phyloP scores from a whole-genome alignment of 768 basidiomycete genomes.

The Tulasnella sp. region DNA sequence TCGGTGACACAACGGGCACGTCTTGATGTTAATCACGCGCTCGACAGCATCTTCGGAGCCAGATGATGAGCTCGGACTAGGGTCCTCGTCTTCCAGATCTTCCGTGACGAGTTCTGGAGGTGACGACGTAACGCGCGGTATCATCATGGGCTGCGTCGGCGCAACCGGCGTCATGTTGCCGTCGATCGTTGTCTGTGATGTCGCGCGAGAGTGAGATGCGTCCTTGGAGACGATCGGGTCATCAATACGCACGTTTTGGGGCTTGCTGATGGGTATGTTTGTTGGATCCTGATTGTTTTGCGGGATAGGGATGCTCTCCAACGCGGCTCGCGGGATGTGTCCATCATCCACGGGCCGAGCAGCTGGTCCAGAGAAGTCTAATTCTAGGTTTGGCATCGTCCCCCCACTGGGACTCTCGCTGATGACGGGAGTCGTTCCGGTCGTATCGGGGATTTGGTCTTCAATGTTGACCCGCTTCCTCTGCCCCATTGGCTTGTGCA shows the following conservation, averaged over 20 bases:
- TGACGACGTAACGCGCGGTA: background rate
- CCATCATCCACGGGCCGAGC: background rate
- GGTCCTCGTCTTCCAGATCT: slow-evolving; percentile 1
- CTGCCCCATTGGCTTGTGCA: slow-evolving; percentile 59
- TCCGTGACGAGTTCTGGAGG: background rate
- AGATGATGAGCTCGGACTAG: slow-evolving; percentile 18
- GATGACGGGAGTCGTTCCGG: slow-evolving; percentile 20
- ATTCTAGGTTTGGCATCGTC: slow-evolving; percentile 6
- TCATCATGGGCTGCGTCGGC: background rate
- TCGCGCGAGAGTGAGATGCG: background rate
- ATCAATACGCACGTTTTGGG: background rate
- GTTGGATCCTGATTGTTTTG: background rate
- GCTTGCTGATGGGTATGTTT: background rate
- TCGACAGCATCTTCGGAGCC: slow-evolving; percentile 38
- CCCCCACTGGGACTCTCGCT: slow-evolving; percentile 16
- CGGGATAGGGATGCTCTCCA: background rate
- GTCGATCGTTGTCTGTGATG: background rate
- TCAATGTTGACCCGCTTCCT: slow-evolving; percentile 50
- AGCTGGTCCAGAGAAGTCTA: slow-evolving; percentile 50
- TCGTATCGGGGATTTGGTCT: slow-evolving; percentile 22
- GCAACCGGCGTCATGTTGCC: background rate
- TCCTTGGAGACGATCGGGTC: background rate
- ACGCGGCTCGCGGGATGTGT: background rate
- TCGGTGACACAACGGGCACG: slow-evolving; percentile 86
- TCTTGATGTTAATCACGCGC: slow-evolving; percentile 88